Evolutionary conservation across 2,329 filamentous ascomycete genomes (phyloP), one percentile per base, ranked within the genome.

Genomic region (Zymoseptoria ardabiliae): DNA sequence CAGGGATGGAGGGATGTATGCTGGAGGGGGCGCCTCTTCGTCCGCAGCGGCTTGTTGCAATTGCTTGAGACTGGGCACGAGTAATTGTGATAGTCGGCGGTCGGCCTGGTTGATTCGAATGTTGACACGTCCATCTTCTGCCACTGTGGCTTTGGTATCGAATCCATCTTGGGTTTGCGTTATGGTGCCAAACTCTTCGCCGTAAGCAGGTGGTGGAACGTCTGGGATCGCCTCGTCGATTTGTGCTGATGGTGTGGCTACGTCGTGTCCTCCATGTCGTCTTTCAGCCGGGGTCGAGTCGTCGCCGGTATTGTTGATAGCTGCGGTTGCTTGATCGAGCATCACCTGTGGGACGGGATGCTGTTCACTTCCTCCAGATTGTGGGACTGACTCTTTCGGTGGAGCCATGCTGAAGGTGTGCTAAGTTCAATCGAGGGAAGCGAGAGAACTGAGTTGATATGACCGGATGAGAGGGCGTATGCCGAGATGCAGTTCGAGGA

Each of bases 91-190:
- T 3, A 93, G 77, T 57, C 82, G 82, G 57, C 80, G 77, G 65
- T 82, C 85, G 65, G 84, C 86, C 71, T 91, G 86, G 69, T 87
- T 85, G 74, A 94, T 90, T 63, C 85, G 86, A 76, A 94, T 91
- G 69, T 91, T 85, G 67, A 94, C 81, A 69, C 90, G 84, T 22
- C 90, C 90, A 75, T 92, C 87, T 61, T 83, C 88, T 52, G 70
- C 69, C 19, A 77, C 68, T 51, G 64, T 66, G 1, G 75, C 75
- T 53, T 74, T 71, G 52, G 74, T 76, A 54, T 72, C 71, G 55
- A 76, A 69, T 9, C 73, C 74, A 58, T 71, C 70, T 63, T 75
- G 71, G 30, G 72, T 70, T 61, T 74, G 71, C 35, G 70, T 63
- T 25, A 77, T 68, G 22, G 67, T 63, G 53, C 74, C 73, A 57